phyloP scores from a whole-genome alignment of 2,329 filamentous ascomycete species.

The Phialocephala sp. region DNA sequence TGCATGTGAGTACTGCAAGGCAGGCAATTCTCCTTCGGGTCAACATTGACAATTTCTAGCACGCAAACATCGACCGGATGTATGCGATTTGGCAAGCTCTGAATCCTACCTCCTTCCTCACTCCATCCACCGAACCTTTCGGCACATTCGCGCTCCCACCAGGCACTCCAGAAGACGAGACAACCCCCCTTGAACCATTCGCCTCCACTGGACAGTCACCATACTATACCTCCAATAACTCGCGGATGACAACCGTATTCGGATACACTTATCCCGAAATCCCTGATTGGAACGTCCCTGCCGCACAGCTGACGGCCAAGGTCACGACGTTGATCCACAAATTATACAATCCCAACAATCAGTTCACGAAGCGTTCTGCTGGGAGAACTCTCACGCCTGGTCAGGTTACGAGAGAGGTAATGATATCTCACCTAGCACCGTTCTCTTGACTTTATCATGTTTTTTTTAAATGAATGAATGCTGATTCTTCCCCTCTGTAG shows the following conservation, averaged over 20 bases:
- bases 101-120: conserved; percentile 41
- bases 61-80: conserved; percentile 65
- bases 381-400: not conserved
- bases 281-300: conserved; percentile 56
- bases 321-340: conserved; percentile 64
- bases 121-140: conserved; percentile 40
- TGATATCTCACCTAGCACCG: not conserved
- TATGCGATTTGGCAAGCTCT: conserved; percentile 58
- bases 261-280: conserved; percentile 43
- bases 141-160: conserved; percentile 42
- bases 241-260: conserved; percentile 30
- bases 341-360: conserved; percentile 49
- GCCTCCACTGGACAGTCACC: conserved; percentile 37
- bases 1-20: conserved; percentile 43
- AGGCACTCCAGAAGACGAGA: conserved; percentile 39
- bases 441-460: no score
- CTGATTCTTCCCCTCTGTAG: conserved; percentile 23
- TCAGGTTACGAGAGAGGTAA: not conserved
- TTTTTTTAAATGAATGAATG: not conserved
- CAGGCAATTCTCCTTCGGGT: no score
- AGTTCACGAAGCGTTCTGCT: conserved; percentile 13
- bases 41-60: conserved; percentile 27
- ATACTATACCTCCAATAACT: conserved; percentile 31
- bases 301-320: conserved; percentile 59
- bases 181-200: conserved; percentile 36